Base-by-base conservation (phyloP, 2,329 filamentous ascomycete species). In the Davidsoniella australis region DNA sequence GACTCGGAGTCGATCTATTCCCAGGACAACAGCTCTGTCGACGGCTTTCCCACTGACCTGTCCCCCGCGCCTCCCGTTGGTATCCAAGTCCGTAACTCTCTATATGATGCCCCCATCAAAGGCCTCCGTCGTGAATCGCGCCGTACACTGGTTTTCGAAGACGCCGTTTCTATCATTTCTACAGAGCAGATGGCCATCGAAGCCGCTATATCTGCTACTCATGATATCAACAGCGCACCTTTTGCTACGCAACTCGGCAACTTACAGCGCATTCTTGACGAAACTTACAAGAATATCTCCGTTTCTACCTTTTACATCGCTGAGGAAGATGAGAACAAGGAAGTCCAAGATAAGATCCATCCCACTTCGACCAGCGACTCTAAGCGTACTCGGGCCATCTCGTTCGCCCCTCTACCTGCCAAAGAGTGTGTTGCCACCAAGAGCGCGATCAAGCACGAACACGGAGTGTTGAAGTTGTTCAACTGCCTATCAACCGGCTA, bases 221-320 rank as follows among this genome's bases (percentile, higher is more conserved):
- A 12, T 16, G n/a, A 39, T 16, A 17, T 29, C 24, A 5, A 10
- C 24, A 29, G 9, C n/a, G 44, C 37, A 12, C 44, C 44, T 33
- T 36, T 18, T 7, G 12, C 17, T 14, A 23, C 9, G 14, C 44
- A 43, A 8, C 47, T 48, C 7, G 20, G 8, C 8, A 20, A 41
- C 40, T 38, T 48, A 20, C 47, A 48, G 17, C 29, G 18, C 29
- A 24, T 33, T n/a, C 40, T 48, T 2, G 40, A 48, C 41, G 17
- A 48, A 2, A 39, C 47, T 5, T 18, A 33, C 12, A 33, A 33
- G 12, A 12, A 33, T 5, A 12, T 3, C 9, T 33, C 29, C 1
- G 8, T 33, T 12, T 33, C 29, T 10, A 33, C 29, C 29, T 33
- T 33, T 4, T 33, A 33, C 29, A 12, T 33, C 12, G 29, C 8